Conservation (phyloP, 2,329 filamentous ascomycete species). For the Colletotrichum kahawae region DNA sequence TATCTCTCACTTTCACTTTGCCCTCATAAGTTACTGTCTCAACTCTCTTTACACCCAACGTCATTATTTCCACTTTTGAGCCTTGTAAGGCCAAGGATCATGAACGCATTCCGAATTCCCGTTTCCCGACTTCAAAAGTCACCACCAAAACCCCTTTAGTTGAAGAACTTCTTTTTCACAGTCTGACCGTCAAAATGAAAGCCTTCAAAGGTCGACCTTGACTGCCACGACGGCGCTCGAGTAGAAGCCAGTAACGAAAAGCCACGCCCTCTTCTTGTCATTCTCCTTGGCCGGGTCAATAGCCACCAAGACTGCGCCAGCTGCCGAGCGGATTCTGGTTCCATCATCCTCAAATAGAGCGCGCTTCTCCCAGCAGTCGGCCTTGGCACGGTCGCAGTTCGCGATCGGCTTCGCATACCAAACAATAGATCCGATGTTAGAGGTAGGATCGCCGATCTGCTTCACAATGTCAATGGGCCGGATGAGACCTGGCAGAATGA, state of each 20-base stretch:
- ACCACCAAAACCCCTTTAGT: not conserved
- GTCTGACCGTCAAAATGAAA: not conserved
- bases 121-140: not conserved
- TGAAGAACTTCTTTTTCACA: not conserved
- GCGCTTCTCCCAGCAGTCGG: slow-evolving; percentile 44
- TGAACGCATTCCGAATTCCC: not conserved
- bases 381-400: slow-evolving; percentile 11
- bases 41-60: not conserved
- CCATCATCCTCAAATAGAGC: slow-evolving; percentile 65
- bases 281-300: slow-evolving; percentile 51
- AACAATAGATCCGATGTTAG: slow-evolving; percentile 48
- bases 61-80: not conserved
- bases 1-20: not conserved
- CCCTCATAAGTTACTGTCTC: not conserved
- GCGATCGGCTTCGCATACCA: slow-evolving; percentile 38
- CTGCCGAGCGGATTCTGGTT: slow-evolving; percentile 50
- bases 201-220: slow-evolving; percentile 49
- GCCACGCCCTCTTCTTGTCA: slow-evolving; percentile 55
- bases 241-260: slow-evolving; percentile 63
- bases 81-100: not conserved
- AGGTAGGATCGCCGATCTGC: slow-evolving; percentile 36
- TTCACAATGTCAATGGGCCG: slow-evolving; percentile 41
- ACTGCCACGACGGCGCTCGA: slow-evolving; percentile 54
- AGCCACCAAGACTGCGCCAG: slow-evolving; percentile 56
- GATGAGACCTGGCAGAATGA: slow-evolving; percentile 53